phyloP scores from a whole-genome alignment of 148 eudicot genomes.

The Fagopyrum homotropicum region DNA sequence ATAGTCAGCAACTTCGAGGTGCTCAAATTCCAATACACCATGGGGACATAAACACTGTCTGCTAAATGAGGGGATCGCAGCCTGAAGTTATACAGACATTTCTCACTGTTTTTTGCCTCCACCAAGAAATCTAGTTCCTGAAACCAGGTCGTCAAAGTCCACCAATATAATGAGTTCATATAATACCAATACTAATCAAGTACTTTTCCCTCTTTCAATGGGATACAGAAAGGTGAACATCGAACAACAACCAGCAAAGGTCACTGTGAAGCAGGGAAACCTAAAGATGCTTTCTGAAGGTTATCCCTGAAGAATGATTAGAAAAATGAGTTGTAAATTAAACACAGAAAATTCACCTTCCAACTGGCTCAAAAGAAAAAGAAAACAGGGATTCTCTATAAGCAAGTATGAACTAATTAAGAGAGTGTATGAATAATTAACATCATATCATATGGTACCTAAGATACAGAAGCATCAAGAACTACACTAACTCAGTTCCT shows the following conservation, averaged over 20 bases:
- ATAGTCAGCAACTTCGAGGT: conserved; percentile 83
- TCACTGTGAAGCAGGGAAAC: background rate
- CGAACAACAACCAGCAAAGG: background rate
- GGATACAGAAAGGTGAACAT: background rate
- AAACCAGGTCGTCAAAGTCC: conserved; percentile 16
- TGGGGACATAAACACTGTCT: conserved; percentile 73
- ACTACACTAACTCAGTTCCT: background rate
- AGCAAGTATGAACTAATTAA: background rate
- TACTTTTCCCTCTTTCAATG: background rate
- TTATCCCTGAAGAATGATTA: background rate
- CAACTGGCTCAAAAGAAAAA: background rate
- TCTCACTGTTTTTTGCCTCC: conserved; percentile 86
- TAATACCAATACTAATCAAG: background rate
- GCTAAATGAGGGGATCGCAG: conserved; percentile 86
- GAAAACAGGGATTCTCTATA: background rate
- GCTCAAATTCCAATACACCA: conserved; percentile 72
- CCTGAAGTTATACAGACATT: conserved; percentile 83
- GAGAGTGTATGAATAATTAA: background rate
- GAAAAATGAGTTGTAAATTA: background rate
- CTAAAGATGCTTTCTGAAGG: background rate
- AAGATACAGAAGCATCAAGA: background rate
- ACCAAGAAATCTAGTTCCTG: conserved; percentile 90
- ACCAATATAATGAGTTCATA: background rate
- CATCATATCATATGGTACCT: background rate
- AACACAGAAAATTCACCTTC: background rate